These are phyloP conservation scores for Lasiodiplodia hormozganensis DNA, from an alignment of 2,329 filamentous ascomycete species.

Conservation along the genomic window DNA sequence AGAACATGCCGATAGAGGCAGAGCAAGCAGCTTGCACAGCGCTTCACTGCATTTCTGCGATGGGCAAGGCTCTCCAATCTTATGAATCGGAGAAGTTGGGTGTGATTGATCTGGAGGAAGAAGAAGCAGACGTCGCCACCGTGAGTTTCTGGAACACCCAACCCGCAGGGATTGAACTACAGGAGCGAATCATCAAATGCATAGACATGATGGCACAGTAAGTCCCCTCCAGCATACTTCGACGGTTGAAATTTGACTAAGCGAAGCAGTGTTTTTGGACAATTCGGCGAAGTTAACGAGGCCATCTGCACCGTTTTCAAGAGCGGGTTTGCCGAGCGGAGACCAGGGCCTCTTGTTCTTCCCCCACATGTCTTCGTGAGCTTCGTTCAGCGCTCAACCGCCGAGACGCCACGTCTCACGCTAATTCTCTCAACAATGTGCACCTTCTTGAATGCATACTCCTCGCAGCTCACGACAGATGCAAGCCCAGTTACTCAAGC, in stretches of 20 bases:
- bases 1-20: conserved; percentile 42
- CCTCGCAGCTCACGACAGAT: conserved; percentile 40
- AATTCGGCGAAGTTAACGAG: conserved; percentile 72
- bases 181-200: conserved; percentile 59
- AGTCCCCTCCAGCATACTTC: not conserved
- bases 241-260: conserved; percentile 4
- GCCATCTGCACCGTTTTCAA: conserved; percentile 74
- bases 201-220: conserved; percentile 56
- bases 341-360: conserved; percentile 79
- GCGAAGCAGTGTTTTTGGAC: conserved; percentile 55
- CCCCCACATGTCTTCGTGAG: conserved; percentile 69
- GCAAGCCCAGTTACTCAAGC: conserved; percentile 49
- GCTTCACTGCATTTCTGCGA: conserved; percentile 71
- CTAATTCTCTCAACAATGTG: conserved; percentile 74
- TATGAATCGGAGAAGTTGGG: conserved; percentile 60
- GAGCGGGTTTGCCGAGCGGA: conserved; percentile 76
- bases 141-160: conserved; percentile 58
- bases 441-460: conserved; percentile 61
- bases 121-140: conserved; percentile 53
- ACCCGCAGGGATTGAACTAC: conserved; percentile 53
- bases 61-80: conserved; percentile 75
- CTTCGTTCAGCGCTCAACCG: conserved; percentile 66
- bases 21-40: conserved; percentile 58
- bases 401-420: conserved; percentile 71
- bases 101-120: conserved; percentile 70